Conservation (phyloP, 2,329 filamentous ascomycete species). For the Claviceps sp. region DNA sequence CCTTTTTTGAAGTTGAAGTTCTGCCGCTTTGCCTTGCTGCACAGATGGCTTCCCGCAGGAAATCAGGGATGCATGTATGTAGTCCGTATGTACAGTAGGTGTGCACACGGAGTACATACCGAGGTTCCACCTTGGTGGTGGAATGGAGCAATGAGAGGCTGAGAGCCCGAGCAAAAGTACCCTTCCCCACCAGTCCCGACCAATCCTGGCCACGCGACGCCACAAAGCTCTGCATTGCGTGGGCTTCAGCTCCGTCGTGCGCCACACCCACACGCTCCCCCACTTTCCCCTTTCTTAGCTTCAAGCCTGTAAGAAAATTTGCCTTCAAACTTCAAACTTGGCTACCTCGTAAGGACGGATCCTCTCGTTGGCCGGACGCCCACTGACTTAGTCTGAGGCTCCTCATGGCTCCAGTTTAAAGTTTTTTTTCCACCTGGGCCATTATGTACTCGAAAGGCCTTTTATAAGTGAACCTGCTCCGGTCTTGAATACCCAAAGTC, state of each 20-base stretch:
- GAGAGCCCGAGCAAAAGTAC: neutral
- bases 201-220: neutral
- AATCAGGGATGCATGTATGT: too few relatives aligned
- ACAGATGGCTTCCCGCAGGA: too few relatives aligned
- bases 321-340: neutral
- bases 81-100: too few relatives aligned
- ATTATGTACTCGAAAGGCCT: neutral
- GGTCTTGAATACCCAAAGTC: neutral
- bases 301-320: neutral
- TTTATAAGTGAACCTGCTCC: conserved; percentile 1
- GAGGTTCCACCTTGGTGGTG: too few relatives aligned
- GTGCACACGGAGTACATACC: too few relatives aligned
- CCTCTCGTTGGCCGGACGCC: conserved; percentile 3
- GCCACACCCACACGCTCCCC: neutral
- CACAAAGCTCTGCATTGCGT: too few relatives aligned
- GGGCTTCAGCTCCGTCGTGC: neutral
- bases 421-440: neutral
- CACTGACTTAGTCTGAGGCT: neutral
- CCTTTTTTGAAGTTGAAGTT: too few relatives aligned
- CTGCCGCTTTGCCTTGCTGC: too few relatives aligned
- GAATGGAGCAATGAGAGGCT: neutral
- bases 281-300: neutral
- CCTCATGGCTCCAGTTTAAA: neutral
- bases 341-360: neutral
- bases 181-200: neutral